Evolutionary conservation across 176 grass and related monocot genomes (phyloP).

Genomic region (Pontederia paniculata): DNA sequence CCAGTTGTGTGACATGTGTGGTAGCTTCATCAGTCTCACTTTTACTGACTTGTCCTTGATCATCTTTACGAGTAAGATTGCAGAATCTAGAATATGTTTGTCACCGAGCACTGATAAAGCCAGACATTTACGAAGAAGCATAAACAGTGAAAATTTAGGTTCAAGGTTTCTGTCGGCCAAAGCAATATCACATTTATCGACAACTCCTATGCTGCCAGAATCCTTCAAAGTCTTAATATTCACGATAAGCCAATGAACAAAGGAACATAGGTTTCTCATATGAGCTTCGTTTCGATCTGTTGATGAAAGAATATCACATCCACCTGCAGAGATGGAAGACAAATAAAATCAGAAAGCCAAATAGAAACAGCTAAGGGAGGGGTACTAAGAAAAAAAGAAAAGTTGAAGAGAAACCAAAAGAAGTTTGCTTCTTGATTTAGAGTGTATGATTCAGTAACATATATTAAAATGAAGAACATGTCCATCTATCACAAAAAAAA

Average conservation of each 20-base stretch:
- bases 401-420: neutral
- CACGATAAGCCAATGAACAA: conserved; percentile 52
- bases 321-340: conserved; percentile 32
- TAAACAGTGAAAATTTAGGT: conserved; percentile 49
- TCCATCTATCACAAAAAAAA: too few species aligned
- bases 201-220: conserved; percentile 34
- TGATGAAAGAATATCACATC: conserved; percentile 17
- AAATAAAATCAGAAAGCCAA: conserved; percentile 1
- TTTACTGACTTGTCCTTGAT: conserved; percentile 22
- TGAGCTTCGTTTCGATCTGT: conserved; percentile 13
- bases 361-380: neutral
- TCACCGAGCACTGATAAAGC: conserved; percentile 36
- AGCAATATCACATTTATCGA: conserved; percentile 35
- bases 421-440: neutral
- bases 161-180: conserved; percentile 41
- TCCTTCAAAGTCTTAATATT: conserved; percentile 50
- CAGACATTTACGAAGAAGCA: conserved; percentile 42
- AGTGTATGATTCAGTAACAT: neutral
- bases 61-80: conserved; percentile 54
- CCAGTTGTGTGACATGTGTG: conserved; percentile 19
- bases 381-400: neutral
- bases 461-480: neutral
- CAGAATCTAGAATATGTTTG: conserved; percentile 50
- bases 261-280: conserved; percentile 36
- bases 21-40: conserved; percentile 57